A percentile compares a stretch with the other conserved stretches of the same genome.
phyloP scores from a whole-genome alignment of 371 early-diverging fungal genomes.

The Rhizomucor pusillus region DNA sequence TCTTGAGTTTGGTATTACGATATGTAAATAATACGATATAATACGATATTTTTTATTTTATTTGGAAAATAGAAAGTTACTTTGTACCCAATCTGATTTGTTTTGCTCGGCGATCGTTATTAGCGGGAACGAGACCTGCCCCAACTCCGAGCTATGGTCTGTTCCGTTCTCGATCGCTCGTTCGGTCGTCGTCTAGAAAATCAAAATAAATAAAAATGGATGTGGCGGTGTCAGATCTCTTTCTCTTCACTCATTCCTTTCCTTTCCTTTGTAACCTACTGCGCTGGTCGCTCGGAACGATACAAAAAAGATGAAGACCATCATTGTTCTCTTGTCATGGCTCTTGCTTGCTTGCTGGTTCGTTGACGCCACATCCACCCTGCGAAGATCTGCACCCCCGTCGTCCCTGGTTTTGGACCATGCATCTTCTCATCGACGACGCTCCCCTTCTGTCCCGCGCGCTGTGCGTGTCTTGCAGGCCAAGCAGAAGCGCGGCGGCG shows the following conservation, averaged over 20 bases:
- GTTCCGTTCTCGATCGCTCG: neutral
- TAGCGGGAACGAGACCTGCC: too few relatives aligned
- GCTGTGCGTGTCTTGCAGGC: conserved; percentile 4
- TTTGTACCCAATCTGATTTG: too few relatives aligned
- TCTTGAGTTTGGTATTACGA: too few relatives aligned
- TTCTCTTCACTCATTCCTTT: conserved; percentile 4
- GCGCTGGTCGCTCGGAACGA: conserved; percentile 5
- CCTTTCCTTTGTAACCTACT: conserved; percentile 5
- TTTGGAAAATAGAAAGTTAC: too few relatives aligned
- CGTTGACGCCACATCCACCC: neutral
- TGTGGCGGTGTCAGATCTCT: neutral
- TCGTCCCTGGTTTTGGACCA: neutral
- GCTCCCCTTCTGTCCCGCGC: neutral
- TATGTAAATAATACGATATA: too few relatives aligned
- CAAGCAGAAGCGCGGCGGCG: conserved; percentile 3
- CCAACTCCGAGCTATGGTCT: too few relatives aligned
- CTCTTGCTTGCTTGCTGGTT: conserved; percentile 6
- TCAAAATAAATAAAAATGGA: neutral
- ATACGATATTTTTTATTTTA: too few relatives aligned
- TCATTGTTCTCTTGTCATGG: neutral
- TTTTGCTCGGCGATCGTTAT: too few relatives aligned
- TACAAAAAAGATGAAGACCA: conserved; percentile 1
- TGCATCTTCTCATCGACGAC: neutral
- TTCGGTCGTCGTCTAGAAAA: neutral
- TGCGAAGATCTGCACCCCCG: neutral